Conservation (phyloP, 345 rosid species). For the Noccaea bulbosa region DNA sequence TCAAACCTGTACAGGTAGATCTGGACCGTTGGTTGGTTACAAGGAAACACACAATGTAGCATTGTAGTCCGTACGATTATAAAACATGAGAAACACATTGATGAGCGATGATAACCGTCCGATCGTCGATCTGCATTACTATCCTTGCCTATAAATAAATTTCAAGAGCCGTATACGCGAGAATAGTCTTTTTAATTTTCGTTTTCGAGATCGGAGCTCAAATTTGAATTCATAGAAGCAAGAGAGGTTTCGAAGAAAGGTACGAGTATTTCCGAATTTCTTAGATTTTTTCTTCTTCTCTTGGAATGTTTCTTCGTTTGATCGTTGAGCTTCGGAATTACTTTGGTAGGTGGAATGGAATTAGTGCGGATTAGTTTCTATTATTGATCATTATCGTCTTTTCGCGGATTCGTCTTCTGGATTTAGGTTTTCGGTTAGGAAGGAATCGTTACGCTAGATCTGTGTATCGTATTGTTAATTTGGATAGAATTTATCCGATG, state of each 20-base stretch:
- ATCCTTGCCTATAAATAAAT: conserved; percentile 40
- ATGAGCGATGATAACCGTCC: conserved; percentile 33
- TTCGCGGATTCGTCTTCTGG: not conserved
- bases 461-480: not conserved
- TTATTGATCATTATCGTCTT: not conserved
- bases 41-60: conserved; percentile 38
- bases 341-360: not conserved
- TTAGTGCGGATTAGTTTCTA: conserved; percentile 1
- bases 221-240: conserved; percentile 25
- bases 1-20: not conserved
- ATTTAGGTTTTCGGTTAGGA: conserved; percentile 22
- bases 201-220: conserved; percentile 8
- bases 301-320: not conserved
- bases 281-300: not conserved
- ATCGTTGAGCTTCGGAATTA: not conserved
- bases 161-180: conserved; percentile 32
- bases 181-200: rapidly evolving
- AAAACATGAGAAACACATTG: conserved; percentile 41
- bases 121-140: not conserved
- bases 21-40: conserved; percentile 1
- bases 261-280: not conserved
- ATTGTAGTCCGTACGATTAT: conserved; percentile 29
- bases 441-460: not conserved
- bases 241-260: conserved; percentile 20
- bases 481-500: not conserved